Conservation (phyloP, 2,329 filamentous ascomycete genomes). For the Cladophialophora carrionii region DNA sequence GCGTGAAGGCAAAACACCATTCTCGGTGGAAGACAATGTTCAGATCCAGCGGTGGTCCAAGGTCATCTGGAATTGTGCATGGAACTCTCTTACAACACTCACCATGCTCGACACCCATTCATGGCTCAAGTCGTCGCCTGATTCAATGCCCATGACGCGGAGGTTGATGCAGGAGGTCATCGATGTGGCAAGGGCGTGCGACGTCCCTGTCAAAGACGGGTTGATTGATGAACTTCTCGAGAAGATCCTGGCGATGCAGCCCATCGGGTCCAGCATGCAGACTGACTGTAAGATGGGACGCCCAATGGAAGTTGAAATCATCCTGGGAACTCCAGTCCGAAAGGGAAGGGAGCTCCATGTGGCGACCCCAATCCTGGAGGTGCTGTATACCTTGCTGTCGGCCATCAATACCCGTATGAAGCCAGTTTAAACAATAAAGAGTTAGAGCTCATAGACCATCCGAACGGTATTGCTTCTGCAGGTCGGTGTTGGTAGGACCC, state of each 20-base stretch:
- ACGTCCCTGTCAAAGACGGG: conserved; percentile 45
- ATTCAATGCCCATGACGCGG: conserved; percentile 47
- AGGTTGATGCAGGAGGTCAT: conserved; percentile 52
- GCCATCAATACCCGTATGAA: conserved; percentile 34
- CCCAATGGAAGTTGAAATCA: conserved; percentile 54
- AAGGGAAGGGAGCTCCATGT: conserved; percentile 48
- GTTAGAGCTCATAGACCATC: no score
- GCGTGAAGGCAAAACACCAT: conserved; percentile 47
- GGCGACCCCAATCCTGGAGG: conserved; percentile 47
- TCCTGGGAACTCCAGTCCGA: conserved; percentile 49
- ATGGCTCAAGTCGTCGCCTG: conserved; percentile 48
- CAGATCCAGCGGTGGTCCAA: conserved; percentile 49
- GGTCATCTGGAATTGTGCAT: conserved; percentile 49
- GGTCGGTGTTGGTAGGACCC: no score
- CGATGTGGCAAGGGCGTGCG: conserved; percentile 46
- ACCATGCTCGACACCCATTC: conserved; percentile 49
- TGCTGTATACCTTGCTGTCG: conserved; percentile 42
- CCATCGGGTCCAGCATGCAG: conserved; percentile 53
- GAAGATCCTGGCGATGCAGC: conserved; percentile 47
- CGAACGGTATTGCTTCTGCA: no score
- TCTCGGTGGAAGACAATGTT: conserved; percentile 44
- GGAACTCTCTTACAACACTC: conserved; percentile 50
- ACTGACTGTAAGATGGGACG: conserved; percentile 48
- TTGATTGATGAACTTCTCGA: conserved; percentile 47
- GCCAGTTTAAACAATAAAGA: background rate